These are phyloP conservation scores for Pseudotulostoma volvatum DNA, from an alignment of 495 filamentous ascomycete species.

Conservation along the genomic window DNA sequence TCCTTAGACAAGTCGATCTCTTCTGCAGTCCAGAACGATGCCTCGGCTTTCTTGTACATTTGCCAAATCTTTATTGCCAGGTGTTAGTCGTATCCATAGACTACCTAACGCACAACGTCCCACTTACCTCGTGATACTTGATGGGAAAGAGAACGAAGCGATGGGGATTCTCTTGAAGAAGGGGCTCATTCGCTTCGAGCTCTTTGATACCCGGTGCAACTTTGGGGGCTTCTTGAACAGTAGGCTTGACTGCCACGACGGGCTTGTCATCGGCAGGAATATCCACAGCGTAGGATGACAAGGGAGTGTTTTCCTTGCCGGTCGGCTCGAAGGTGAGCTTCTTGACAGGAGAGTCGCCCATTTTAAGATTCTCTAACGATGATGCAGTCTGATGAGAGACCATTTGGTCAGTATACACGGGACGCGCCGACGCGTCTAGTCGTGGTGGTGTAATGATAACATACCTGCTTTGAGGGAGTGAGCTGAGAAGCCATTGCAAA, in stretches of 20 bases:
- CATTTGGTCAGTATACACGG: constrained; percentile 18
- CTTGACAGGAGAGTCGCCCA: constrained; percentile 78
- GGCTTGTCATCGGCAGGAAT: constrained; percentile 33
- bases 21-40: constrained; percentile 98
- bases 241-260: constrained; percentile 31
- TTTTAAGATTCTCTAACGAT: constrained; percentile 74
- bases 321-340: constrained; percentile 58
- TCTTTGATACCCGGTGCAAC: constrained; percentile 48
- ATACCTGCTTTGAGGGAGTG: constrained; percentile 81
- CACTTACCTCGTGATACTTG: constrained; percentile 95
- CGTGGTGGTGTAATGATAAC: constrained; percentile 25
- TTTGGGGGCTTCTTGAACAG: constrained; percentile 18
- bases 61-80: constrained; percentile 74
- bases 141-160: constrained; percentile 98
- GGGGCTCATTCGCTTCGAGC: constrained; percentile 67
- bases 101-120: constrained; percentile 58
- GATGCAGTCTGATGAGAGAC: constrained; percentile 49
- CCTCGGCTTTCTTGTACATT: constrained; percentile 99
- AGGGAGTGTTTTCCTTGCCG: constrained; percentile 72
- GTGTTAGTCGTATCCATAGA: constrained; percentile 16
- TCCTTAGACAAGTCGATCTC: constrained; percentile 99
- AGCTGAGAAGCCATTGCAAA: constrained; percentile 49
- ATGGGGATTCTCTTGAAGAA: constrained; percentile 89
- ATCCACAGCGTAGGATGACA: constrained; percentile 37
- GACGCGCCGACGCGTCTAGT: constrained; percentile 20